Evolutionary conservation across 768 basidiomycete species (phyloP), one percentile per base, ranked within the genome.

Genomic region (Trametes coccinea): DNA sequence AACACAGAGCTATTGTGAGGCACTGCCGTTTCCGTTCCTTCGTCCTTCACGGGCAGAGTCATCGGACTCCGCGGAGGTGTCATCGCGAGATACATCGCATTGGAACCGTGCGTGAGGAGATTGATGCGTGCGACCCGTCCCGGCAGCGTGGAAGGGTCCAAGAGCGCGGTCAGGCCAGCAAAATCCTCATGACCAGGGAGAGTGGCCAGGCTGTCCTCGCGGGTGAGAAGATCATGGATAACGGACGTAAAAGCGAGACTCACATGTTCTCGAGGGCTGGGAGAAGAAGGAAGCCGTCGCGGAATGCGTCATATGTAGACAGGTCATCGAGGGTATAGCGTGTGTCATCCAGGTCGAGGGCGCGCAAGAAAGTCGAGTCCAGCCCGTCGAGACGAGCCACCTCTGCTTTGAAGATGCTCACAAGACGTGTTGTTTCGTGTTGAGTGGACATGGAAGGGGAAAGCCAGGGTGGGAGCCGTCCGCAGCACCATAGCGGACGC

Each of bases 231-330:
- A 16, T 0, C 9, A 10, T 8, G 22, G 4, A 13, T 17, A 39
- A 55, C 22, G 29, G 56, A 10, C 37, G 29, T 22, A 7, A 10
- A n/a, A 31, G 13, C 34, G 22, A n/a, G 7, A 59, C 73, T 60
- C 41, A 75, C 75, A 75, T 71, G 68, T 73, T 75, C 62, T 76
- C 70, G 30, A 75, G 67, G 11, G 74, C 72, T 8, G 75, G 74
- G 27, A 74, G 58, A 7, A 76, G 55, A 13, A 76, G 65, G 62
- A 75, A 76, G 31, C 73, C 74, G 48, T 76, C 73, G 9, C 63
- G 67, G 60, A 75, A 71, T 2, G 74, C 71, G 54, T 76, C 70
- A 64, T 74, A 75, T 22, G 69, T 66, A 0, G 70, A 71, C 13
- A 75, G 65, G 41, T 76, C 73, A 52, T 74, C 70, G 22, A 76